Base-by-base conservation (phyloP, 345 rosid genomes). In the Arabis alpina region DNA sequence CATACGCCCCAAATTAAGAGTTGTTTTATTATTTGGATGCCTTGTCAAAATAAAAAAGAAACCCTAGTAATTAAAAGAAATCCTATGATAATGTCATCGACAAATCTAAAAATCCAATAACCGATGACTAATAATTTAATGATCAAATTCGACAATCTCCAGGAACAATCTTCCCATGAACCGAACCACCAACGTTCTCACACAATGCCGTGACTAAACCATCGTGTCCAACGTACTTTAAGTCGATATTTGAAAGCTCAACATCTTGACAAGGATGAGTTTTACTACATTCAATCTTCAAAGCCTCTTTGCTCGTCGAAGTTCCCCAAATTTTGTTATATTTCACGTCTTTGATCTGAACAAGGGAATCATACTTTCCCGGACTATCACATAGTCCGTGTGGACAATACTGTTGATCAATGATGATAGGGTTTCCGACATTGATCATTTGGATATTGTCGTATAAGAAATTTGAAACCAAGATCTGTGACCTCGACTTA, bases 321-420 rank as follows among this genome's bases (percentile, higher is more conserved):
- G 83, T 77, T 25, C 83, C 85, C 83, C 83, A 40, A 10, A 80
- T 74, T 8, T 56, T 64, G 27, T 39, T 59, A 14, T 52, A 80
- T 23, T 43, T 77, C 1, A 82, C 56, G 44, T 72, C 15, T 36
- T 15, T 54, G 13, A 82, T 80, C 59, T 80, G 81, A 50, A 82
- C 80, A 44, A 68, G 82, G 8, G 86, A 82, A 5, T 64, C 15
- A 37, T 59, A 63, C 54, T 54, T 70, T 32, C 66, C 75, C 10
- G 64, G 1, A 34, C 52, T 23, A 25, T 70, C 66, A 30, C 79
- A 76, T 8, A 14, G 66, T 4, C 54, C 54, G 15, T 76, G 6
- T 14, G 79, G 79, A 76, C 79, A 76, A 36, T 76, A 76, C 42
- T 64, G 50, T 36, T 76, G 79, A 37, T 76, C 79, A 5, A 76